Evolutionary conservation across 805 yeast species (phyloP).

Genomic region (Kazachstania bromeliacearum): DNA sequence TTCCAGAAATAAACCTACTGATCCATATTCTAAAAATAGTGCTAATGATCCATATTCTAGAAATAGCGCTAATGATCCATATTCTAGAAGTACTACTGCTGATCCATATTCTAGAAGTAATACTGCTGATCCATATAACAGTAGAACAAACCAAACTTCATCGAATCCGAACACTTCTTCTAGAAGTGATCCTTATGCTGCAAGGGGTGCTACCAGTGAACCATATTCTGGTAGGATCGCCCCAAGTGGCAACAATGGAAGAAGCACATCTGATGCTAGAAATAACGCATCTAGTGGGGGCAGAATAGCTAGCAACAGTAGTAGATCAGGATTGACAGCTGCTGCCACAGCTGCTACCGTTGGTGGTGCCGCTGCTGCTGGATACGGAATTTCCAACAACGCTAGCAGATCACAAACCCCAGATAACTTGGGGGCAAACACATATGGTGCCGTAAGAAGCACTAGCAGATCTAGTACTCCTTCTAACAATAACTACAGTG

Average conservation of each 20-base stretch:
- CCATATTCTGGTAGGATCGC: too few species aligned
- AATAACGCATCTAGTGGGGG: neutral
- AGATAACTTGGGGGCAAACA: too few species aligned
- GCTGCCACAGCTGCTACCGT: slow-evolving; percentile 1
- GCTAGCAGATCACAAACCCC: neutral
- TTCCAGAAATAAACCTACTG: neutral
- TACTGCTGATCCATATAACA: neutral
- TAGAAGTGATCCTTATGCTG: too few species aligned
- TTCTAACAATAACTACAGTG: too few species aligned
- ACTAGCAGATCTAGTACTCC: too few species aligned
- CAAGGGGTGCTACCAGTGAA: too few species aligned
- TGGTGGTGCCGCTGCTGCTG: neutral
- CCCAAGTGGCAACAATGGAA: neutral
- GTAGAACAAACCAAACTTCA: too few species aligned
- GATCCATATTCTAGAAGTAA: neutral
- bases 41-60: neutral
- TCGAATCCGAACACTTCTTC: too few species aligned
- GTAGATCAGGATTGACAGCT: too few species aligned
- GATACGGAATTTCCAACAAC: neutral
- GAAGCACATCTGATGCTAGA: neutral
- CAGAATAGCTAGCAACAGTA: too few species aligned
- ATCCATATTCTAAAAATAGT: too few species aligned
- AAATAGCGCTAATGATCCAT: neutral
- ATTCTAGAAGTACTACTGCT: neutral
- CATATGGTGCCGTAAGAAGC: neutral